Conservation (phyloP, 164 flowering plant species). For the Nymphaea thermarum region DNA sequence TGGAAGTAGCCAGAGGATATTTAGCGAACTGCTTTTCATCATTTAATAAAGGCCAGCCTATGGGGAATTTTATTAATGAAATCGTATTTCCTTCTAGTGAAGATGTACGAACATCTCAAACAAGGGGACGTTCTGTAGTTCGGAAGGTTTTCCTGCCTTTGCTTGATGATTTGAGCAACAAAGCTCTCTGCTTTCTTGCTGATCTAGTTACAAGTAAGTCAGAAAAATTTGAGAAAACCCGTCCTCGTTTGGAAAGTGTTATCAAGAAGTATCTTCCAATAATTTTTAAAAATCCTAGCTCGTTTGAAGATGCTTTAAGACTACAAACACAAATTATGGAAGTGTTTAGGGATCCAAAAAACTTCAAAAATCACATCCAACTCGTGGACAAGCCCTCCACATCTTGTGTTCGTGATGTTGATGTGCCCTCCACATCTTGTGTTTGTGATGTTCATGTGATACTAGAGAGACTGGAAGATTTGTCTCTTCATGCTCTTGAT, state of each 20-base stretch:
- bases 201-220: too few relatives aligned
- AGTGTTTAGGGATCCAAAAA: constrained; percentile 25
- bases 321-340: constrained; percentile 1
- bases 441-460: constrained; percentile 28
- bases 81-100: too few relatives aligned
- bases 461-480: constrained; percentile 32
- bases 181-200: too few relatives aligned
- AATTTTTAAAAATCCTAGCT: constrained; percentile 7
- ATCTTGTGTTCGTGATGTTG: constrained; percentile 20
- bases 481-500: constrained; percentile 23
- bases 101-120: too few relatives aligned
- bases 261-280: constrained; percentile 26
- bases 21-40: too few relatives aligned
- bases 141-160: too few relatives aligned
- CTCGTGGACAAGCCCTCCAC: constrained; percentile 10
- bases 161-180: background rate
- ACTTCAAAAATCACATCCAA: constrained; percentile 21
- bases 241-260: constrained; percentile 30
- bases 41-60: too few relatives aligned
- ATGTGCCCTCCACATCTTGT: constrained; percentile 4
- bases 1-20: too few relatives aligned
- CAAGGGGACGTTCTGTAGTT: too few relatives aligned
- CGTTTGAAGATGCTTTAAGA: background rate
- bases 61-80: too few relatives aligned
- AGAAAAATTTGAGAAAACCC: constrained; percentile 27